Conservation (phyloP, 2,329 filamentous ascomycete species). For the Ascosphaera pollenicola region DNA sequence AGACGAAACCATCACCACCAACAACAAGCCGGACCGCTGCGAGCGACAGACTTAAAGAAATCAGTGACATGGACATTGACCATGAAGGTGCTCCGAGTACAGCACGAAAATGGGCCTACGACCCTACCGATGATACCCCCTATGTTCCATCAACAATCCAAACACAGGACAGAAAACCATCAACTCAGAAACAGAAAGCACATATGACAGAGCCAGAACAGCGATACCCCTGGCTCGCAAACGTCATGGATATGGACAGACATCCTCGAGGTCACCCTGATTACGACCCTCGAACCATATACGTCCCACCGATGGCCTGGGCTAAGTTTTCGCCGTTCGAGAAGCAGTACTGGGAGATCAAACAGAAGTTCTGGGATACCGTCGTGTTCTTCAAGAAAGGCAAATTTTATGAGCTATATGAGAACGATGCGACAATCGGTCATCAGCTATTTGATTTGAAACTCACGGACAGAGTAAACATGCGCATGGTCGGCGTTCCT, state of each 20-base stretch:
- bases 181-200: slow-evolving; percentile 36
- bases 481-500: slow-evolving; percentile 98
- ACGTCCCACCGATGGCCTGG: slow-evolving; percentile 63
- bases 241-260: slow-evolving; percentile 63
- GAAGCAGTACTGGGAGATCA: slow-evolving; percentile 98
- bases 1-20: not conserved
- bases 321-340: slow-evolving; percentile 78
- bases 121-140: slow-evolving; percentile 29
- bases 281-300: slow-evolving; percentile 79
- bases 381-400: slow-evolving; percentile 99
- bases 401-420: slow-evolving; percentile 97
- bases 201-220: slow-evolving; percentile 65
- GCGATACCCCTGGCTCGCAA: slow-evolving; percentile 76
- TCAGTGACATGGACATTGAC: slow-evolving; percentile 32
- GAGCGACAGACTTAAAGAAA: slow-evolving; percentile 21
- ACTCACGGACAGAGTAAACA: slow-evolving; percentile 93
- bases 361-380: slow-evolving; percentile 92
- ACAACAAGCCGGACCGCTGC: slow-evolving; percentile 6
- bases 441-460: slow-evolving; percentile 96
- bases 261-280: slow-evolving; percentile 62
- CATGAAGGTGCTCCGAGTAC: slow-evolving; percentile 39
- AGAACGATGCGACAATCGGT: slow-evolving; percentile 90
- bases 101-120: slow-evolving; percentile 61
- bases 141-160: slow-evolving; percentile 5
- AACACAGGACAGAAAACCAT: slow-evolving; percentile 12